Evolutionary conservation across 257 asterid species (phyloP).

Genomic region (Capsicum rhomboideum): DNA sequence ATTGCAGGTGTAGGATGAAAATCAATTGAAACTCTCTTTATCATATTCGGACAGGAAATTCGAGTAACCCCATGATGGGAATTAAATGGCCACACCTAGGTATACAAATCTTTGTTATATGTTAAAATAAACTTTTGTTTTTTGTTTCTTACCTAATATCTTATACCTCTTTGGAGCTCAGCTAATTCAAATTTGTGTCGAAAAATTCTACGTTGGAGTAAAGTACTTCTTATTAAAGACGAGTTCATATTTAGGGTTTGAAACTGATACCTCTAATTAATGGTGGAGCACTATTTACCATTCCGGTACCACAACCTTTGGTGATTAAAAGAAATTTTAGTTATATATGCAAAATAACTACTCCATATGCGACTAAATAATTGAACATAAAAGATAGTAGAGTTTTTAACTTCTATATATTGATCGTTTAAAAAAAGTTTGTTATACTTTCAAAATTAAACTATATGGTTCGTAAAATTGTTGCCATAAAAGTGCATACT

Average conservation of each 20-base stretch:
- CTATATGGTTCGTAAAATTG: neutral
- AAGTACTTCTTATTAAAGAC: neutral
- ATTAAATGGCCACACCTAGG: neutral
- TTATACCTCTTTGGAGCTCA: neutral
- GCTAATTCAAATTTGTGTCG: neutral
- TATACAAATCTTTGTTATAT: neutral
- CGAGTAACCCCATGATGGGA: neutral
- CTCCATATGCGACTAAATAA: neutral
- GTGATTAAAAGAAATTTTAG: too few species aligned
- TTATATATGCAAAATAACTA: neutral
- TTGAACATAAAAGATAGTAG: neutral
- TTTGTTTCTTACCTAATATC: neutral
- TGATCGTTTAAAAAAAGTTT: neutral
- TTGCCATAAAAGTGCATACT: neutral
- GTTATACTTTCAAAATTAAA: neutral
- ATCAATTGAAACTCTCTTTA: neutral
- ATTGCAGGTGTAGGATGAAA: constrained; percentile 7
- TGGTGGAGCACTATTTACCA: neutral
- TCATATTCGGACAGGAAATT: neutral
- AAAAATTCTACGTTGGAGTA: neutral
- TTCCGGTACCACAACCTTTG: neutral
- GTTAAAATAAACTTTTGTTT: neutral
- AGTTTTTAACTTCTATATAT: neutral
- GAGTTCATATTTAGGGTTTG: neutral
- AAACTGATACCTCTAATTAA: neutral